Conservation (phyloP, 2,329 filamentous ascomycete genomes). For the Beauveria brongniartii region DNA sequence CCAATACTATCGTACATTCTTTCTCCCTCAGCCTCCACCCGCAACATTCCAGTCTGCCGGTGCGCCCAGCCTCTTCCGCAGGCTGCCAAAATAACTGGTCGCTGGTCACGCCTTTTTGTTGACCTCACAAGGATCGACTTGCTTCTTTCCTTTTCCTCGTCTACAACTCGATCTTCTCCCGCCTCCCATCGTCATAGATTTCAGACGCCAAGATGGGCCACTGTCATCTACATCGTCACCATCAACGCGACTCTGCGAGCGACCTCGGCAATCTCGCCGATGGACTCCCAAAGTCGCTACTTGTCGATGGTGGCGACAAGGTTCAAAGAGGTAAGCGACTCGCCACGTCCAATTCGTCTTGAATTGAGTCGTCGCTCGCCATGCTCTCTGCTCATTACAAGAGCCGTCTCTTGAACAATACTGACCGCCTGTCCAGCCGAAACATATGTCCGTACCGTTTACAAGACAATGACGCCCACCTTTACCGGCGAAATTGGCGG, state of each 20-base stretch:
- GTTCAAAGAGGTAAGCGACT: slow-evolving; percentile 1
- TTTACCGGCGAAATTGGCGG: slow-evolving; percentile 36
- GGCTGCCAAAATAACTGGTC: slow-evolving; percentile 4
- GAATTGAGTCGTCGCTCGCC: neutral
- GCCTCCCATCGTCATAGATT: neutral
- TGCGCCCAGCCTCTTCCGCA: slow-evolving; percentile 7
- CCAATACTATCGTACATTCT: slow-evolving; percentile 10
- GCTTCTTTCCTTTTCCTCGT: neutral
- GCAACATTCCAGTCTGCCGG: slow-evolving; percentile 10
- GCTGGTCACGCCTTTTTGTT: neutral
- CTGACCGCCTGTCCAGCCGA: neutral
- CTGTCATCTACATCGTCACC: slow-evolving; percentile 8
- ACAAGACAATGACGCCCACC: slow-evolving; percentile 32
- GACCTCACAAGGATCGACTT: neutral
- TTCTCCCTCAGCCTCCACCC: slow-evolving; percentile 10
- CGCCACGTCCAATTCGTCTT: neutral
- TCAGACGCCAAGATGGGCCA: slow-evolving; percentile 10
- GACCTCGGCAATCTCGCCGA: neutral
- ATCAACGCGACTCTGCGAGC: slow-evolving; percentile 2
- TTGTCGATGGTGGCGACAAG: neutral
- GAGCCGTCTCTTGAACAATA: neutral
- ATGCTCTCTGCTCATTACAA: neutral
- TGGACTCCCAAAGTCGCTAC: neutral
- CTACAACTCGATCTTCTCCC: neutral
- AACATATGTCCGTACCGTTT: slow-evolving; percentile 27